Evolutionary conservation across 352 stramenopile species (phyloP), one percentile per base, ranked within the genome.

Genomic region (Phytophthora aleatoria): DNA sequence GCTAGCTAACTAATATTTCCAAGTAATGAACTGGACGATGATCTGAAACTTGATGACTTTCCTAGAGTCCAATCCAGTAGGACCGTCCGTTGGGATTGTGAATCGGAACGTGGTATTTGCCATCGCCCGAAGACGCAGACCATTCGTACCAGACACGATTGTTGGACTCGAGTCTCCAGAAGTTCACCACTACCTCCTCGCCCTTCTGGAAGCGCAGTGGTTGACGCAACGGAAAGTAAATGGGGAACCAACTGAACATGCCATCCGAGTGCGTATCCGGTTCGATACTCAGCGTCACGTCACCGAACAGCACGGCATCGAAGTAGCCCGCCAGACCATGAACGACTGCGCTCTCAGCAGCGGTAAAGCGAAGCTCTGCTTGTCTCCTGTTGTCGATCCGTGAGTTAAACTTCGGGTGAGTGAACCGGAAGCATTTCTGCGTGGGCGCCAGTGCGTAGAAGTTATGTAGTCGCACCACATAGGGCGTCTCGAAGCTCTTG

Each of bases 221-320:
- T 26, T 94, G 73, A 5, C 85, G 85, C 26, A 99, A 74, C 11
- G 98, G 98, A 69, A 99, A 98, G 73, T 97, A 99, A 50, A 99
- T 89, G 24, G 98, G 97, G 77, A 99, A 99, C 98, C 98, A 99
- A 54, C 90, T 98, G 74, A 99, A 99, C 97, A 99, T 99, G 39
- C 96, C 95, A 55, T 94, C 81, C 9, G 96, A 99, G 76, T 99
- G 97, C 24, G 90, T 97, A 35, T 78, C 61, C 3, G 98, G 98
- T 44, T 97, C 90, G 76, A 99, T 99, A 57, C 91, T 98, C 51
- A 99, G 91, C 39, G 83, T 87, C 13, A 97, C 83, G 59, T 98
- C 84, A 26, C 90, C 85, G 61, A 98, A 99, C 8, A 99, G 79
- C 57, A 97, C 80, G 3, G 94, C 87, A 55, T 98, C 89, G 75